These are phyloP conservation scores for Geranium incanum DNA, from an alignment of 441 rosid species.

Conservation along the genomic window DNA sequence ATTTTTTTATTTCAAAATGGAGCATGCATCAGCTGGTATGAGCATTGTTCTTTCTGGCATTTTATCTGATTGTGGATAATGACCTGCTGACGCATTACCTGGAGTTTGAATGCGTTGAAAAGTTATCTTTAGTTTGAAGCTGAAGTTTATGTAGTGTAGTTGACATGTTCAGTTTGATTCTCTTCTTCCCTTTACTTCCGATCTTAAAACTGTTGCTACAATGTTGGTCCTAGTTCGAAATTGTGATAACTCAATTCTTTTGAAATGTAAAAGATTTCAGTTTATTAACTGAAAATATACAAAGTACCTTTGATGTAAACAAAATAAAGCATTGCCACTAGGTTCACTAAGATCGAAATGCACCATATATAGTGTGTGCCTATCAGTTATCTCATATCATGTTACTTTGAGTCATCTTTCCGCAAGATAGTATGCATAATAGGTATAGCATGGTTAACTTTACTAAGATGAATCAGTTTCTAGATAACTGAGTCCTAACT, in stretches of 20 bases:
- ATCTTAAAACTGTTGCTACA: background rate
- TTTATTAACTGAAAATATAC: background rate
- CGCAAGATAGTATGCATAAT: background rate
- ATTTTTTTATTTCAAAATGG: conserved; percentile 93
- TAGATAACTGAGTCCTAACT: background rate
- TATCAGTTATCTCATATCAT: background rate
- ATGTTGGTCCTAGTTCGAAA: background rate
- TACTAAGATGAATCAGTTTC: background rate
- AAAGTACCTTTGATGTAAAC: background rate
- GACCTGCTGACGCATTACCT: background rate
- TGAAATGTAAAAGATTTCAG: background rate
- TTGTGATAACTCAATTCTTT: background rate
- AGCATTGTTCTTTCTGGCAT: conserved; percentile 4
- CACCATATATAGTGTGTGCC: background rate
- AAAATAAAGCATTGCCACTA: background rate
- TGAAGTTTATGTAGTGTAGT: background rate
- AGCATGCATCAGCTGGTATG: conserved; percentile 96
- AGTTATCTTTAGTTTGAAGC: background rate
- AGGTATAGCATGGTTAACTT: background rate
- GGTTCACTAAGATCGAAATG: background rate
- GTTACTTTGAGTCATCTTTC: background rate
- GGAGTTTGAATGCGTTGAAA: conserved; percentile 6
- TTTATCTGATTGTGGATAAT: conserved; percentile 11
- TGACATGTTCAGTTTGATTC: background rate
- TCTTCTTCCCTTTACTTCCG: background rate